phyloP scores from a whole-genome alignment of 2,329 filamentous ascomycete species.

The Calonectria multiphialidica region DNA sequence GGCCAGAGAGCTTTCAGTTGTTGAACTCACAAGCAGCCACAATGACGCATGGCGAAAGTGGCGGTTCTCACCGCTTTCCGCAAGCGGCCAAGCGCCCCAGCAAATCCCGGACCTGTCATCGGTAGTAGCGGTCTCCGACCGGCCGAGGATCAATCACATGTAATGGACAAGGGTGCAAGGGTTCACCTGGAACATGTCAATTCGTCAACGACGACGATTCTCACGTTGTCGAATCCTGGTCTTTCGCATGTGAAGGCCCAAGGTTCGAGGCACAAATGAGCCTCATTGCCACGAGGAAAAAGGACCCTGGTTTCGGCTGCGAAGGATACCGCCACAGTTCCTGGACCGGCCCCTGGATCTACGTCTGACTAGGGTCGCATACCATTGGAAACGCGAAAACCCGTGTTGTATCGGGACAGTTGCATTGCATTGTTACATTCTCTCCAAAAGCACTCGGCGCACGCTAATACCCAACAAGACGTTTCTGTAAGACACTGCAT shows the following conservation, averaged over 20 bases:
- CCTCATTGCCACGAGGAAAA: conserved; percentile 24
- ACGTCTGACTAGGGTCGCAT: conserved; percentile 31
- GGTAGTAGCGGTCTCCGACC: conserved; percentile 27
- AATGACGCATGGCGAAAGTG: conserved; percentile 45
- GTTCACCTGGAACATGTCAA: neutral
- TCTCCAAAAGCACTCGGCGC: conserved; percentile 1
- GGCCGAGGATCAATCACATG: conserved; percentile 44
- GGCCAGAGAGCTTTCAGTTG: conserved; percentile 40
- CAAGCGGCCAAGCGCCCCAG: conserved; percentile 40
- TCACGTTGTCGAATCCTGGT: conserved; percentile 6
- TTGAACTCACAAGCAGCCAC: conserved; percentile 45
- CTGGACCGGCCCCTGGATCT: conserved; percentile 30
- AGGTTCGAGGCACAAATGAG: conserved; percentile 30
- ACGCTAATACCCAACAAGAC: conserved; percentile 41
- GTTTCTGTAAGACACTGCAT: conserved; percentile 27
- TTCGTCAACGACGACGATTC: neutral
- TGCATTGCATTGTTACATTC: conserved; percentile 30
- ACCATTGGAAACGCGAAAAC: conserved; percentile 19
- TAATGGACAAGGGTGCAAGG: conserved; percentile 15
- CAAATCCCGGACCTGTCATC: conserved; percentile 38
- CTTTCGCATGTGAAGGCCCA: conserved; percentile 41
- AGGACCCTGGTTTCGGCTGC: conserved; percentile 29
- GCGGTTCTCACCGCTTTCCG: conserved; percentile 41
- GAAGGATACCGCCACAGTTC: conserved; percentile 31
- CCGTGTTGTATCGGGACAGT: conserved; percentile 6